A percentile compares a stretch with the other conserved stretches of the same genome.
Conservation (phyloP, 2,329 filamentous ascomycete genomes). For the Anthostomella pinea region DNA sequence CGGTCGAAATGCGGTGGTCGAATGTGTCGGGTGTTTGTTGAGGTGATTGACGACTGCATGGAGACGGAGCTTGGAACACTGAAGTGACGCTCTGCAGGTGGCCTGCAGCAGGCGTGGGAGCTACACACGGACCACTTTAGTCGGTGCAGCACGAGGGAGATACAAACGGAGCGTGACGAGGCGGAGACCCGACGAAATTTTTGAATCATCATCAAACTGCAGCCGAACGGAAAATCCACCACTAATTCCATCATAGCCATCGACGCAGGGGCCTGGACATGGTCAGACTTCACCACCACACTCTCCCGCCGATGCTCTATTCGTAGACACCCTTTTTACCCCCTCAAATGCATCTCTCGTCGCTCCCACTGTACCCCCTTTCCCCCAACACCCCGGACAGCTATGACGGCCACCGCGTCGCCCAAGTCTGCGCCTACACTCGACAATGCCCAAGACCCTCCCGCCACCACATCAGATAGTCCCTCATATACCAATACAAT, state of each 20-base stretch:
- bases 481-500: slow-evolving; percentile 20
- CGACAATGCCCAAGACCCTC: slow-evolving; percentile 18
- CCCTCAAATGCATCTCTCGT: slow-evolving; percentile 56
- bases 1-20: slow-evolving; percentile 24
- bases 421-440: slow-evolving; percentile 44
- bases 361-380: slow-evolving; percentile 51
- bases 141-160: neutral
- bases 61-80: too few relatives aligned
- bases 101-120: too few relatives aligned
- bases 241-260: slow-evolving; percentile 44
- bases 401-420: slow-evolving; percentile 62
- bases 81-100: too few relatives aligned
- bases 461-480: slow-evolving; percentile 5
- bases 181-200: slow-evolving; percentile 28
- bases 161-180: slow-evolving; percentile 4
- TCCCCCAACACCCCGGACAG: slow-evolving; percentile 41
- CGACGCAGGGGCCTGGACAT: slow-evolving; percentile 51
- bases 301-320: slow-evolving; percentile 41
- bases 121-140: neutral
- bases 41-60: too few relatives aligned
- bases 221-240: slow-evolving; percentile 43
- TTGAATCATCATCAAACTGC: slow-evolving; percentile 42
- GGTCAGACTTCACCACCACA: slow-evolving; percentile 49
- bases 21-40: too few relatives aligned
- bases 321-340: slow-evolving; percentile 54